Percentiles rank a stretch among this genome's conserved stretches.
phyloP scores from a whole-genome alignment of 2,329 filamentous ascomycete species.

The Beauveria rudraprayagi region DNA sequence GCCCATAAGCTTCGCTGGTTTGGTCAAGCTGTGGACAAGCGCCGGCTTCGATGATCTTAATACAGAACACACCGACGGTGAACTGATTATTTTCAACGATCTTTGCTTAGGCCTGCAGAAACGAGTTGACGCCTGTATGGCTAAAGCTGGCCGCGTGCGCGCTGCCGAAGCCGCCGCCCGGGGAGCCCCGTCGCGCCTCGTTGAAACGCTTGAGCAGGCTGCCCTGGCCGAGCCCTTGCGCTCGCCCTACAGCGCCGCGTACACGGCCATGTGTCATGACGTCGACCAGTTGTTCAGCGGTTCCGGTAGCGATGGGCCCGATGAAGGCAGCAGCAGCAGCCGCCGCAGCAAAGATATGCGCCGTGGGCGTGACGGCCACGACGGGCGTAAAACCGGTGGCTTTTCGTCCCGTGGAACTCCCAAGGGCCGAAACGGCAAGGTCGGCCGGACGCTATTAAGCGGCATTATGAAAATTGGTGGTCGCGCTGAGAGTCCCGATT shows the following conservation, averaged over 20 bases:
- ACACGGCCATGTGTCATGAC: constrained; percentile 20
- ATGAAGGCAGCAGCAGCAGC: constrained; percentile 16
- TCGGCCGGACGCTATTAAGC: constrained; percentile 34
- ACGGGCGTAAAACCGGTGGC: constrained; percentile 21
- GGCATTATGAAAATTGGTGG: constrained; percentile 38
- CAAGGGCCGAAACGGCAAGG: constrained; percentile 30
- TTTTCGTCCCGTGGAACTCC: constrained; percentile 21
- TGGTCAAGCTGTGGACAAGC: constrained; percentile 76
- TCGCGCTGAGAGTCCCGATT: constrained; percentile 33
- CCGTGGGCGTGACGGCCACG: constrained; percentile 20
- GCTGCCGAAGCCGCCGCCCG: constrained; percentile 25
- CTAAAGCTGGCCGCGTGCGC: constrained; percentile 39
- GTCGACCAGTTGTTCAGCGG: constrained; percentile 36
- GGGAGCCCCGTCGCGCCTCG: constrained; percentile 29
- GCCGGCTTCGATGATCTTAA: constrained; percentile 33
- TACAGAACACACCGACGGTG: constrained; percentile 32
- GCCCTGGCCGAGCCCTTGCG: constrained; percentile 23
- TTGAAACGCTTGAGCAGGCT: constrained; percentile 41
- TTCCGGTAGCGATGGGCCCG: constrained; percentile 39
- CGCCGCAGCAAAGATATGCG: constrained; percentile 26
- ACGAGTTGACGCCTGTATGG: constrained; percentile 43
- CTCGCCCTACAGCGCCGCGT: constrained; percentile 1
- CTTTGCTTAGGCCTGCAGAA: constrained; percentile 42
- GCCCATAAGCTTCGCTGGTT: constrained; percentile 71
- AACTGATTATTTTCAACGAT: constrained; percentile 45